A percentile compares a stretch with the other conserved stretches of the same genome.
Evolutionary conservation across 164 flowering plant genomes (phyloP).

Genomic region (Vitis amurensis): DNA sequence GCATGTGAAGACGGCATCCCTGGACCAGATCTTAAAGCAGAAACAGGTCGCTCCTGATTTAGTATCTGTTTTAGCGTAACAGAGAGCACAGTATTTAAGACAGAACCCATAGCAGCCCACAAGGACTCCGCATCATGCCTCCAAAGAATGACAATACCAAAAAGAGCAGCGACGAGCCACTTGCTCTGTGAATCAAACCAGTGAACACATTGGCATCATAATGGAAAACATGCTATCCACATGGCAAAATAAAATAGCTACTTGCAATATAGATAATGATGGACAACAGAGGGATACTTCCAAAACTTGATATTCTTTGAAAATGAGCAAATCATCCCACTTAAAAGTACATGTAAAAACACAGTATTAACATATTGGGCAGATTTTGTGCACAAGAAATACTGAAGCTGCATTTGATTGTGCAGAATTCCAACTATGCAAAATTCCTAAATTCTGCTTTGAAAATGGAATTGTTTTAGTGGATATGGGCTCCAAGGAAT

Average conservation of each 20-base stretch:
- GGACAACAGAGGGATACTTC: too few relatives aligned
- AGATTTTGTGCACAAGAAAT: too few relatives aligned
- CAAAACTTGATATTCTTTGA: too few relatives aligned
- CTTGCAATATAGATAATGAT: too few relatives aligned
- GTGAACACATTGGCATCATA: not conserved
- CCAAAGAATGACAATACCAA: slow-evolving; percentile 53
- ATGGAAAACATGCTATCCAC: not conserved
- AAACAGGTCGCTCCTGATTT: slow-evolving; percentile 70
- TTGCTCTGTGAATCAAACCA: slow-evolving; percentile 65
- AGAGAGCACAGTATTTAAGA: slow-evolving; percentile 60
- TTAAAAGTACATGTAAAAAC: too few relatives aligned
- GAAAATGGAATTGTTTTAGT: too few relatives aligned
- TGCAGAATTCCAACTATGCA: too few relatives aligned
- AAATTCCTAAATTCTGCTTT: too few relatives aligned
- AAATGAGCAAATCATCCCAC: too few relatives aligned
- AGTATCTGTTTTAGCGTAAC: slow-evolving; percentile 53
- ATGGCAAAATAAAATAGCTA: not conserved
- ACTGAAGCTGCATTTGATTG: too few relatives aligned
- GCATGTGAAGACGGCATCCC: slow-evolving; percentile 97
- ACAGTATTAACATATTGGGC: too few relatives aligned
- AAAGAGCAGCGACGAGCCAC: slow-evolving; percentile 69
- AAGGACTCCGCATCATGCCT: slow-evolving; percentile 79
- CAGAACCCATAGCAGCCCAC: slow-evolving; percentile 74
- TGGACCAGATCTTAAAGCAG: slow-evolving; percentile 56
- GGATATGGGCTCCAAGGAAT: too few relatives aligned